Conservation (phyloP, 2,329 filamentous ascomycete species). For the Cercospora nicotianae region DNA sequence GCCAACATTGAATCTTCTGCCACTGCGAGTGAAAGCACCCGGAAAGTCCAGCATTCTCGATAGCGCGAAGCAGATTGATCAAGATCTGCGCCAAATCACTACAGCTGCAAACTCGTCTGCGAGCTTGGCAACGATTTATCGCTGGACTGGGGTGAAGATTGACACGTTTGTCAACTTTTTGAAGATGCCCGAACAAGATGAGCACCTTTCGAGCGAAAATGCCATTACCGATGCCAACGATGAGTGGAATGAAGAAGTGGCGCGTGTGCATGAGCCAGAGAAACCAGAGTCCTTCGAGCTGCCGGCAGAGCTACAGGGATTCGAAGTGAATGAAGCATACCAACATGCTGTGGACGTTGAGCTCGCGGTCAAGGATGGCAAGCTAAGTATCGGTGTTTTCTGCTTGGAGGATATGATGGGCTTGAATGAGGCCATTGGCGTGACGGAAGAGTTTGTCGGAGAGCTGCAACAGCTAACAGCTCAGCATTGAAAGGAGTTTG, state of each 20-base stretch:
- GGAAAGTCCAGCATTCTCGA: constrained; percentile 43
- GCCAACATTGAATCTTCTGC: constrained; percentile 78
- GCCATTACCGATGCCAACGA: constrained; percentile 31
- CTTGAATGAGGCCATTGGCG: constrained; percentile 39
- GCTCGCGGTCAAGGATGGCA: constrained; percentile 50
- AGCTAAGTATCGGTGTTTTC: constrained; percentile 56
- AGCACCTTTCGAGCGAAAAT: constrained; percentile 8
- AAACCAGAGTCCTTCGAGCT: constrained; percentile 24
- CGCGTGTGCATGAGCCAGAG: constrained; percentile 8
- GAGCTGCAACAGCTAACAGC: constrained; percentile 23
- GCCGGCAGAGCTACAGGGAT: constrained; percentile 13
- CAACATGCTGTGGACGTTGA: constrained; percentile 58
- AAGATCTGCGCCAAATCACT: constrained; percentile 64
- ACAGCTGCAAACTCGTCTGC: constrained; percentile 56
- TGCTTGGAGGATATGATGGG: constrained; percentile 47
- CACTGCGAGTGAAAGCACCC: constrained; percentile 58
- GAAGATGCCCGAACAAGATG: constrained; percentile 48
- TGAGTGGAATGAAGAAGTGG: constrained; percentile 26
- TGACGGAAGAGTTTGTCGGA: constrained; percentile 39
- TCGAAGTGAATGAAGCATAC: constrained; percentile 33
- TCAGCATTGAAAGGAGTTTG: background rate
- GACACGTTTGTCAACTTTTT: constrained; percentile 82
- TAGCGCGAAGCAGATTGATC: constrained; percentile 64
- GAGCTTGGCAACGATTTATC: constrained; percentile 67
- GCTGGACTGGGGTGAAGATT: constrained; percentile 72